Evolutionary conservation across 2,329 filamentous ascomycete species (phyloP).

Genomic region (Hypoxylon sp.): DNA sequence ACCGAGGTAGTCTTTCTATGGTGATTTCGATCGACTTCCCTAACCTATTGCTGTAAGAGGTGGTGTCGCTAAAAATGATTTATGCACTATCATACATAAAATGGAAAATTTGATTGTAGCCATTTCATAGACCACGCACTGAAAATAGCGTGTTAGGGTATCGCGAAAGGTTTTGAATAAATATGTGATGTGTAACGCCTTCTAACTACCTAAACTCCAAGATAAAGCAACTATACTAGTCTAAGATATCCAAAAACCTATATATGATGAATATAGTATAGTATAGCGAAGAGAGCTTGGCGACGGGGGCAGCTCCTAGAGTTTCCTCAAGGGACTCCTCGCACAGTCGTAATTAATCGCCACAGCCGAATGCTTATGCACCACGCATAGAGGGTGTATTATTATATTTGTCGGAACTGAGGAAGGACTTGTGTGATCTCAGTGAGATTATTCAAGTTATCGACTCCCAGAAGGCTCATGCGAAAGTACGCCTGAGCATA

Average conservation of each 20-base stretch:
- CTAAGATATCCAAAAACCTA: background rate
- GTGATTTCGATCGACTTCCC: background rate
- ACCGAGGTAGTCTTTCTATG: background rate
- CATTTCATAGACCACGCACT: background rate
- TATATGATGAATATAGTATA: background rate
- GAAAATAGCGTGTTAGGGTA: background rate
- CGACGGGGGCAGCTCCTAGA: background rate
- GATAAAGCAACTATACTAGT: background rate
- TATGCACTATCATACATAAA: too few relatives aligned
- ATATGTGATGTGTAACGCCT: background rate
- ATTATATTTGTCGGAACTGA: slow-evolving; percentile 33
- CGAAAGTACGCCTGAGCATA: slow-evolving; percentile 62
- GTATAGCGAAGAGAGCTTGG: background rate
- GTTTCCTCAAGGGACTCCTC: too few relatives aligned
- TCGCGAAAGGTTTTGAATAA: background rate
- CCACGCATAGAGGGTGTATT: background rate
- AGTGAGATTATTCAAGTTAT: slow-evolving; percentile 61
- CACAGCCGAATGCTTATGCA: background rate
- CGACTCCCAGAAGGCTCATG: slow-evolving; percentile 61
- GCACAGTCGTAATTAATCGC: too few relatives aligned
- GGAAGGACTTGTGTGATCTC: slow-evolving; percentile 61
- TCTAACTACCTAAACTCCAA: background rate
- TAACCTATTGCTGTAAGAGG: too few relatives aligned
- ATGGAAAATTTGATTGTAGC: too few relatives aligned
- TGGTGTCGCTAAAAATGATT: too few relatives aligned